Conservation (phyloP, 495 filamentous ascomycete genomes). For the Hypoxylon lienhwacheense region DNA sequence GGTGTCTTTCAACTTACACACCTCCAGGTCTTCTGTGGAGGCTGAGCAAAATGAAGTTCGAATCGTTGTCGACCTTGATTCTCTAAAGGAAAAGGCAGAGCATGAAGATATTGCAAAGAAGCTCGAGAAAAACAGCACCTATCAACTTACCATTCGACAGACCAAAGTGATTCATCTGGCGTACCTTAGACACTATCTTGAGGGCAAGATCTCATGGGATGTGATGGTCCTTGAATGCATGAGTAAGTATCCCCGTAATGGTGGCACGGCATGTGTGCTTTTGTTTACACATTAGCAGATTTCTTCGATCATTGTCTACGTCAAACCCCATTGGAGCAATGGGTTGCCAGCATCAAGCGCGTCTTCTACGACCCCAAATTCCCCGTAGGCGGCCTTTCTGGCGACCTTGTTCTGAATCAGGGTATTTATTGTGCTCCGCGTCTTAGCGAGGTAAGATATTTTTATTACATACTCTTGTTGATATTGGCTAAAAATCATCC, state of each 20-base stretch:
- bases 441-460: conserved; percentile 57
- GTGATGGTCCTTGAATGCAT: conserved; percentile 72
- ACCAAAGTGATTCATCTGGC: conserved; percentile 65
- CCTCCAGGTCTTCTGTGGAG: conserved; percentile 41
- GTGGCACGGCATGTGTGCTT: neutral
- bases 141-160: conserved; percentile 59
- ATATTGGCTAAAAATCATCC: conserved; percentile 4
- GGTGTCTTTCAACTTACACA: conserved; percentile 35
- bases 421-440: conserved; percentile 83
- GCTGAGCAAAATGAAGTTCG: conserved; percentile 45
- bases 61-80: conserved; percentile 66
- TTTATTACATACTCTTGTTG: neutral
- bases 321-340: conserved; percentile 65
- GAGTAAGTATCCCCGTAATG: conserved; percentile 51
- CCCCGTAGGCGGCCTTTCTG: neutral
- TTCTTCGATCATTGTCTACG: conserved; percentile 90
- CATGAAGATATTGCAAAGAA: conserved; percentile 49
- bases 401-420: conserved; percentile 70
- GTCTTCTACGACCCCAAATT: conserved; percentile 66
- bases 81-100: conserved; percentile 10
- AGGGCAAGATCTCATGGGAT: conserved; percentile 59
- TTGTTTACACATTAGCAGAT: conserved; percentile 46
- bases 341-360: conserved; percentile 70
- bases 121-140: conserved; percentile 49
- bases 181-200: conserved; percentile 66